Evolutionary conservation across 345 rosid species (phyloP).

Genomic region (Triadica sebifera): DNA sequence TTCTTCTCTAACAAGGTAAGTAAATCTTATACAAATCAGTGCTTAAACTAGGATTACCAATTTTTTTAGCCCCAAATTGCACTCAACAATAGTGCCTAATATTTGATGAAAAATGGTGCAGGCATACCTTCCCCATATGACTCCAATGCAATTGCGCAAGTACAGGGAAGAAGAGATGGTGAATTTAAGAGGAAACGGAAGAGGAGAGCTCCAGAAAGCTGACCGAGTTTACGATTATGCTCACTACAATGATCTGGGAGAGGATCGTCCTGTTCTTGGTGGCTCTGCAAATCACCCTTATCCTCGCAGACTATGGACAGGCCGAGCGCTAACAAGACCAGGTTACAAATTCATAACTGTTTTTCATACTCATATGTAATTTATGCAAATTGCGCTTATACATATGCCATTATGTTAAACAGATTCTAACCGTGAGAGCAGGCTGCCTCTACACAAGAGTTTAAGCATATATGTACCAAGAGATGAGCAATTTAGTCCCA

Average conservation of each 20-base stretch:
- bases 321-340: constrained; percentile 46
- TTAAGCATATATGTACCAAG: constrained; percentile 69
- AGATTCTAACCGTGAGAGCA: constrained; percentile 61
- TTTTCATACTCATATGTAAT: not conserved
- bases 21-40: too few relatives aligned
- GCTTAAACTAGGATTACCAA: too few relatives aligned
- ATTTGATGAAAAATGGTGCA: constrained; percentile 16
- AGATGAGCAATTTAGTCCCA: constrained; percentile 72
- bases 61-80: too few relatives aligned
- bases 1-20: constrained; percentile 80
- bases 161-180: constrained; percentile 64
- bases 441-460: constrained; percentile 40
- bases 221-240: constrained; percentile 89
- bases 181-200: constrained; percentile 65
- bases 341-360: constrained; percentile 23
- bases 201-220: constrained; percentile 68
- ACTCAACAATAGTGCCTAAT: not conserved
- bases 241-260: constrained; percentile 65
- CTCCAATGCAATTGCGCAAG: constrained; percentile 50
- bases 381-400: not conserved
- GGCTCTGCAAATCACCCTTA: constrained; percentile 69
- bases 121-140: constrained; percentile 73
- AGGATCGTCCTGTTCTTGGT: constrained; percentile 73
- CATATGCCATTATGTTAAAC: constrained; percentile 9
- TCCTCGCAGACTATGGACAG: constrained; percentile 88